Percentiles rank a stretch among this genome's conserved stretches.
Evolutionary conservation across 352 stramenopile genomes (phyloP).

Genomic region (Pythium scleroteichum): DNA sequence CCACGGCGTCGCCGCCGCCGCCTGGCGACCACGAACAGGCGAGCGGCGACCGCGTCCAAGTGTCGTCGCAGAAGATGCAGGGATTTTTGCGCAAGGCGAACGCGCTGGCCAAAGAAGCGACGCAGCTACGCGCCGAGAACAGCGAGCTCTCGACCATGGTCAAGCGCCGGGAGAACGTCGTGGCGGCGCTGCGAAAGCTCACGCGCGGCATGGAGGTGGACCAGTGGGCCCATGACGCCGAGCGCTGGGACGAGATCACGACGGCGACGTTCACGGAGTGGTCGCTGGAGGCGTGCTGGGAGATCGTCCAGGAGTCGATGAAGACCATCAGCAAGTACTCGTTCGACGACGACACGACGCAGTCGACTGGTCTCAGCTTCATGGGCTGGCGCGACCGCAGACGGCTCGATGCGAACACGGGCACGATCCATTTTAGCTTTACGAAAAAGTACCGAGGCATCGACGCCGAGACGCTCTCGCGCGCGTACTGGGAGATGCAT

Average conservation of each 20-base stretch:
- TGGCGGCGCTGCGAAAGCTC: conserved; percentile 1
- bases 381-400: conserved; percentile 20
- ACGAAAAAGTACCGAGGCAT: conserved; percentile 3
- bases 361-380: conserved; percentile 8
- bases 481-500: conserved; percentile 17
- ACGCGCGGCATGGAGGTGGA: background rate
- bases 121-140: background rate
- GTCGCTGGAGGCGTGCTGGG: background rate
- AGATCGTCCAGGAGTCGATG: conserved; percentile 9
- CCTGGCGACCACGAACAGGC: background rate
- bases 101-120: background rate
- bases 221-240: background rate
- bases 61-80: conserved; percentile 3
- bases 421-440: conserved; percentile 19
- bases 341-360: conserved; percentile 3
- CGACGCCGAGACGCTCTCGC: conserved; percentile 1
- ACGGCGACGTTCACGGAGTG: background rate
- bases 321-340: conserved; percentile 5
- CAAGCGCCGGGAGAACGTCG: background rate
- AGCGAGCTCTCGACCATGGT: conserved; percentile 1
- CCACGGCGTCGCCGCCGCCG: no score
- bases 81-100: background rate
- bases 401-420: conserved; percentile 8
- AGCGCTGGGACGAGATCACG: conserved; percentile 11
- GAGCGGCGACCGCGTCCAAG: background rate